Evolutionary conservation across 1,284 basidiomycete genomes (phyloP).

Genomic region (Moniliella sp.): DNA sequence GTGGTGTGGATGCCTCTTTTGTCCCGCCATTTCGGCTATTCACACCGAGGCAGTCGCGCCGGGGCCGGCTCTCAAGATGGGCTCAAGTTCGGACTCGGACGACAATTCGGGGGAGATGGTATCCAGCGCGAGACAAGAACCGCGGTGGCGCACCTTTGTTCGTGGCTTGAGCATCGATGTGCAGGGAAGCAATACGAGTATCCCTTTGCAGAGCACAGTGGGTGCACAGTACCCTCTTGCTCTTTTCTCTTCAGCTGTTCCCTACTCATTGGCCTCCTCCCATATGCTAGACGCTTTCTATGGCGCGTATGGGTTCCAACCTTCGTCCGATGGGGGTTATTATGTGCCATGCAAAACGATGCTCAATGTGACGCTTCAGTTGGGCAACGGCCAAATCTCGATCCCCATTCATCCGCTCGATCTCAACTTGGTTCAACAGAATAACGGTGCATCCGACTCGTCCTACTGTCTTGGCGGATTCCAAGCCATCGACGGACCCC

Average conservation of each 20-base stretch:
- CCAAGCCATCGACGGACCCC: conserved; percentile 9
- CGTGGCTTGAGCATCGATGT: conserved; percentile 10
- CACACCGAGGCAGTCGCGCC: too few relatives aligned
- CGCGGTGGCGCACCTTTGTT: conserved; percentile 12
- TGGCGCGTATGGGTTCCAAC: conserved; percentile 19
- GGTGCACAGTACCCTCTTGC: conserved; percentile 8
- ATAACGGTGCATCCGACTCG: conserved; percentile 5
- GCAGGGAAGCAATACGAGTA: conserved; percentile 7
- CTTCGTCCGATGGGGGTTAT: conserved; percentile 14
- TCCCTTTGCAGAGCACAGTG: conserved; percentile 8
- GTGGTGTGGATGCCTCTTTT: too few relatives aligned
- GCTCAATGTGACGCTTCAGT: conserved; percentile 14
- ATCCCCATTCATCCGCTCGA: conserved; percentile 24
- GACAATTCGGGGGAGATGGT: too few relatives aligned
- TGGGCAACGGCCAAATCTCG: conserved; percentile 6
- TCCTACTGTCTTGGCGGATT: conserved; percentile 20
- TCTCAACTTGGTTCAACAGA: conserved; percentile 6
- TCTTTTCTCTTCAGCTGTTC: conserved; percentile 14
- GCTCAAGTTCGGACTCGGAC: too few relatives aligned
- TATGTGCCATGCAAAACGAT: conserved; percentile 18
- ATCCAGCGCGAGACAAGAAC: too few relatives aligned
- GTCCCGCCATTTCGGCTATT: too few relatives aligned
- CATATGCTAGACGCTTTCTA: conserved; percentile 17
- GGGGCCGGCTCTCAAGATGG: too few relatives aligned
- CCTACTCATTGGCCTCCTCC: conserved; percentile 13